Evolutionary conservation across 495 filamentous ascomycete species (phyloP).

Genomic region (Penicillium waksmanii): DNA sequence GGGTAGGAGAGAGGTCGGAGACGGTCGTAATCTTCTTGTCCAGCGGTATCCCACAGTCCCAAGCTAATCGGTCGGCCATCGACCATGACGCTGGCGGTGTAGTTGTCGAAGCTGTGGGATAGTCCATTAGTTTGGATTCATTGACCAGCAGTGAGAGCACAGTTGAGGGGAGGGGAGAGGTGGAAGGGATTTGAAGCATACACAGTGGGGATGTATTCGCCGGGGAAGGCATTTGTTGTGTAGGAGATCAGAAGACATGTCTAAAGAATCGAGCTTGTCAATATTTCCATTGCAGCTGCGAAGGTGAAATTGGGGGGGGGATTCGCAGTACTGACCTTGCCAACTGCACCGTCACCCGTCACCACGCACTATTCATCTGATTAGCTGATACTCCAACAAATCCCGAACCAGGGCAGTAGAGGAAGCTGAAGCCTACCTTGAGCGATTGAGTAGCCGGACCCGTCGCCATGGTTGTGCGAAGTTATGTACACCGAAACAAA

Average conservation of each 20-base stretch:
- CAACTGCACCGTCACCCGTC: conserved; percentile 97
- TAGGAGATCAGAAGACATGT: conserved; percentile 99
- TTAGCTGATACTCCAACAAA: conserved; percentile 20
- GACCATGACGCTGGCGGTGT: conserved; percentile 98
- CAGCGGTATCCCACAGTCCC: conserved; percentile 98
- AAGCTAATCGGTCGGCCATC: conserved; percentile 96
- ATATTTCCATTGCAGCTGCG: conserved; percentile 4
- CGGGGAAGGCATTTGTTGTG: conserved; percentile 98
- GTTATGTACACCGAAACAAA: conserved; percentile 27
- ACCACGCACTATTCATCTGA: conserved; percentile 78
- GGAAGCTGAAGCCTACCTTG: conserved; percentile 57
- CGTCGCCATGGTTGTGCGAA: conserved; percentile 58
- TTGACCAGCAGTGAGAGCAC: not conserved
- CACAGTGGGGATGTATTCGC: conserved; percentile 99
- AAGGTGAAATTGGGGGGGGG: conserved; percentile 8
- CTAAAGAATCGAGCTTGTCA: conserved; percentile 48
- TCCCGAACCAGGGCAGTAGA: conserved; percentile 1
- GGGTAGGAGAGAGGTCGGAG: conserved; percentile 95
- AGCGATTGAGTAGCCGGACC: conserved; percentile 73
- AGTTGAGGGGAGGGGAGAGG: not conserved
- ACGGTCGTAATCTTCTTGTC: conserved; percentile 97
- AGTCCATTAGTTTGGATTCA: conserved; percentile 5
- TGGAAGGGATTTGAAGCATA: conserved; percentile 53
- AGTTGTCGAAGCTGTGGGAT: conserved; percentile 87
- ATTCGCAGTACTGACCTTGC: conserved; percentile 69